Base-by-base conservation (phyloP, 2,329 filamentous ascomycete species). In the Emmonsiellopsis sp. region DNA sequence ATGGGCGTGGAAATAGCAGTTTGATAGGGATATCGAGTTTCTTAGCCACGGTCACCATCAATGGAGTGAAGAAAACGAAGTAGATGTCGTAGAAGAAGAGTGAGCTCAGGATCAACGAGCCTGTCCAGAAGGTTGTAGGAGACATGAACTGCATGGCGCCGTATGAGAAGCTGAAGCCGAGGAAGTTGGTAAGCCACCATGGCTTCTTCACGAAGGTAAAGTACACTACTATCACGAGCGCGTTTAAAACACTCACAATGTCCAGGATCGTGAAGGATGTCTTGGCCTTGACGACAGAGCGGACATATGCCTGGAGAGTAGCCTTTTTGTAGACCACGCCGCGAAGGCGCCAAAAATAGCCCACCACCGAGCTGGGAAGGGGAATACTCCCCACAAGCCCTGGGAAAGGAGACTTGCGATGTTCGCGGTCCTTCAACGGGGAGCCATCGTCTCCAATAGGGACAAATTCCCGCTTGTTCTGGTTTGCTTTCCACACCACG, bases 71-170 rank as follows among this genome's bases (percentile, higher is more conserved):
- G 59, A 78, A 79, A 20, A 79, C 77, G 57, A 79, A 78, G 68
- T 93, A 84, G 48, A 98, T 92, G 66, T 98, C 92, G 65, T 98
- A 98, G 64, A 95, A 82, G 73, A 97, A 97, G 1, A 97, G 76
- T 0, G 86, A 88, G 8, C 77, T 73, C 1, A 97, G 76, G 8
- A 97, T 83, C 43, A 91, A 70, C 6, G 85, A 86, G 0, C 89
- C 89, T 0, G 88, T 95, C 52, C 80, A 73, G 65, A 96, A 95
- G 0, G 89, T 92, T 0, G 90, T 95, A 0, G 91, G 90, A 1
- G 90, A 95, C 74, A 97, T 82, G 51, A 95, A 73, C 62, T 92
- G 82, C 53, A 96, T 78, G 3, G 87, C 83, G 7, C 82, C 81
- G 64, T 97, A 96, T 59, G 86, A 91, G 72, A 95, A 89, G 5